Base-by-base conservation (phyloP, 345 rosid species). In the Anastatica hierochuntica region DNA sequence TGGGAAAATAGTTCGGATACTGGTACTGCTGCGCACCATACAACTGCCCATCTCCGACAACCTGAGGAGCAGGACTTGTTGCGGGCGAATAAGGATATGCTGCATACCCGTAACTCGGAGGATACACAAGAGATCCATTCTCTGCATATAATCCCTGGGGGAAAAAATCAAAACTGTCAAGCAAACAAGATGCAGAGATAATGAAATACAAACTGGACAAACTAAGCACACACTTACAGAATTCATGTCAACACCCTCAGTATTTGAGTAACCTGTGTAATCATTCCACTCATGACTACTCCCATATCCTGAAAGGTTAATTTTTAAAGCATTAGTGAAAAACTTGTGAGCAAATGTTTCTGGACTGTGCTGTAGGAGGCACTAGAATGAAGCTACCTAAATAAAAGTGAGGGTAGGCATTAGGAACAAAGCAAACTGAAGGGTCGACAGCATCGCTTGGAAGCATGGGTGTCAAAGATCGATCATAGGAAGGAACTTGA, bases 21-120 rank as follows among this genome's bases (percentile, higher is more conserved):
- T 81, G 87, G 48, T 84, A 87, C 36, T 87, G 85, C 64, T 81
- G 96, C 51, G 79, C 74, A 21, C 83, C 94, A 71, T 83, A 84
- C 3, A 79, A 29, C 43, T 79, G 86, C 45, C 77, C 84, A 60
- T 84, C 96, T 60, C 72, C 80, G 50, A 83, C 89, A 70, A 73
- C 10, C 9, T 79, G 60, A 14, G 96, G 96, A 58, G 76, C 81
- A 1, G 89, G 86, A 2, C 84, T 74, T 49, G 66, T 51, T 40
- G 85, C 83, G 0, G 89, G 89, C 4, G 92, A 81, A 63, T 83
- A 86, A 14, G 92, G 86, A 64, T 73, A 87, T 0, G 85, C 63
- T 10, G 83, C 66, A 71, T 72, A 83, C 24, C 87, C 80, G 68
- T 81, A 87, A 13, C 80, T 76, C 23, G 64, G 79, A 20, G 75